Conservation (phyloP, 352 stramenopile genomes). For the Blastocystis sp. region DNA sequence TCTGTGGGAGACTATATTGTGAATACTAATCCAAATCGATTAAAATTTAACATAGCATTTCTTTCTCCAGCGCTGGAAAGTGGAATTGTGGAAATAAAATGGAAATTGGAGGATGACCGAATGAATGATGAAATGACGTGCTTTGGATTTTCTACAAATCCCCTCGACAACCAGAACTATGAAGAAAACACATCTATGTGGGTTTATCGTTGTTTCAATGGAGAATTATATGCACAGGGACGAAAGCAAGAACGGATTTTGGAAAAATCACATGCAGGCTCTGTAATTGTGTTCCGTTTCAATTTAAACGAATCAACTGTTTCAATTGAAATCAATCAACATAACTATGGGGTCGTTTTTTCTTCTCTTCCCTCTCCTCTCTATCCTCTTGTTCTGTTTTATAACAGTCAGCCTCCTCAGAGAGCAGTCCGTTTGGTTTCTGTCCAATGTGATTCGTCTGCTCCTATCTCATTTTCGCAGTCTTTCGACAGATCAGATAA, state of each 20-base stretch:
- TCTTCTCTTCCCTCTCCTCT: background rate
- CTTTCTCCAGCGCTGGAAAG: background rate
- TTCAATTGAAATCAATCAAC: background rate
- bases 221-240: slow-evolving; percentile 33
- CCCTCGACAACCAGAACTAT: slow-evolving; percentile 20
- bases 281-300: background rate
- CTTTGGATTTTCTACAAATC: background rate
- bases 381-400: slow-evolving; percentile 14
- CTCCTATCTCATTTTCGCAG: background rate
- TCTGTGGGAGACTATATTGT: background rate
- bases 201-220: slow-evolving; percentile 59
- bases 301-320: background rate
- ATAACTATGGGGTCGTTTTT: slow-evolving; percentile 32
- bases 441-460: background rate
- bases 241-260: background rate
- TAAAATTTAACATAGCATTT: background rate
- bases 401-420: slow-evolving; percentile 49
- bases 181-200: slow-evolving; percentile 26
- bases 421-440: background rate
- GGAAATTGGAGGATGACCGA: slow-evolving; percentile 5
- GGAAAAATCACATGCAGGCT: background rate
- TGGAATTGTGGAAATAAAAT: background rate
- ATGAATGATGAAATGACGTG: slow-evolving; percentile 56
- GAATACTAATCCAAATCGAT: background rate
- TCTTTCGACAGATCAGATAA: background rate